A percentile compares a stretch with the other conserved stretches of the same genome.
Conservation (phyloP, 2,329 filamentous ascomycete genomes). For the Ophiostoma sp. region DNA sequence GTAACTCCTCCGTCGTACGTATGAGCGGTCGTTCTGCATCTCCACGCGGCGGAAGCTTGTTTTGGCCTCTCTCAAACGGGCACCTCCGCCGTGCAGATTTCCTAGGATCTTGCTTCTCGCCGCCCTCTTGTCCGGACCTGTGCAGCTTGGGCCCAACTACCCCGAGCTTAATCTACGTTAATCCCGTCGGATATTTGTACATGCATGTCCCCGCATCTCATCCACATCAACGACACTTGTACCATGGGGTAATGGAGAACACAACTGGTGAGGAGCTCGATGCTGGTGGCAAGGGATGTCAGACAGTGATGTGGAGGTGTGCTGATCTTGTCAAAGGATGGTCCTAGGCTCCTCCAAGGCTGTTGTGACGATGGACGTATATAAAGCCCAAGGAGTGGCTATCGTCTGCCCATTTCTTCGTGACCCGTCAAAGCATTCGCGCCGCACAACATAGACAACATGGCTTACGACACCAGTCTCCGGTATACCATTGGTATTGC, state of each 20-base stretch:
- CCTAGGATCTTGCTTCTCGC: too few species aligned
- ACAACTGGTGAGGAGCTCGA: background rate
- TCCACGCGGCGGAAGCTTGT: background rate
- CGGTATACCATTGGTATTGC: slow-evolving; percentile 1
- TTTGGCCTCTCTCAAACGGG: too few species aligned
- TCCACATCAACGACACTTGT: too few species aligned
- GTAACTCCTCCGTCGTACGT: background rate
- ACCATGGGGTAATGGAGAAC: background rate
- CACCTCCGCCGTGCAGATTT: too few species aligned
- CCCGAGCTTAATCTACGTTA: too few species aligned
- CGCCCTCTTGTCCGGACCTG: too few species aligned
- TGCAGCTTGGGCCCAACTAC: too few species aligned
- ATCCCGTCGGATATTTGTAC: too few species aligned
- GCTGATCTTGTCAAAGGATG: background rate
- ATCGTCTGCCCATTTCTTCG: too few species aligned
- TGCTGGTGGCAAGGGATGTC: background rate
- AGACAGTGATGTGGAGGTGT: background rate
- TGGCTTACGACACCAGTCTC: slow-evolving; percentile 1
- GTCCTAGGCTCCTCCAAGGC: background rate
- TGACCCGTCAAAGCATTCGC: background rate
- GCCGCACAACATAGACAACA: background rate
- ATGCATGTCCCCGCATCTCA: too few species aligned
- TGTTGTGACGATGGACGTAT: background rate
- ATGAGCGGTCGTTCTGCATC: background rate
- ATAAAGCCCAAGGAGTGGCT: background rate